Conservation (phyloP, 225 moss, liverwort and hornwort species). For the Pseudoscleropodium purum region DNA sequence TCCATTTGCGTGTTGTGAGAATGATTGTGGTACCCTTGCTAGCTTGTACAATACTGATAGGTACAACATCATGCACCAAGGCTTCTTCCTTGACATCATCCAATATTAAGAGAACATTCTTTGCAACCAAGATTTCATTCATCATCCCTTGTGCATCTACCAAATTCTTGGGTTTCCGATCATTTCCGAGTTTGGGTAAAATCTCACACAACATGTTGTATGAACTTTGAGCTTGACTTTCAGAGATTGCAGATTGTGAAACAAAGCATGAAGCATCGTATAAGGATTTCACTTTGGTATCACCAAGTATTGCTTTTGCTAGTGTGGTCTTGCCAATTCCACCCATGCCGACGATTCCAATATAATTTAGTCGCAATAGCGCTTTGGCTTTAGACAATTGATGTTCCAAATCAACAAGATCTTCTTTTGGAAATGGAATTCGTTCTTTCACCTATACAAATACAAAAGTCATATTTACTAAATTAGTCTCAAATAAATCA, state of each 20-base stretch:
- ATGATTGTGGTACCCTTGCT: not conserved
- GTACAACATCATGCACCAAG: not conserved
- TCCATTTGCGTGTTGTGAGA: not conserved
- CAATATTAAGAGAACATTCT: not conserved
- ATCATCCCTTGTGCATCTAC: not conserved
- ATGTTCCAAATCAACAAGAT: not conserved
- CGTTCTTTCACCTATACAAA: too few relatives aligned
- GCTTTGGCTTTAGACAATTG: not conserved
- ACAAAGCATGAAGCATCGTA: not conserved
- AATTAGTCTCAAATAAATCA: not conserved
- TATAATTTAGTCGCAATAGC: not conserved
- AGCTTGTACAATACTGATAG: not conserved
- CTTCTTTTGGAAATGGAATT: not conserved
- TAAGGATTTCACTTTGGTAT: fast-evolving
- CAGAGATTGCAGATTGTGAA: not conserved
- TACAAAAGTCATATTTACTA: not conserved
- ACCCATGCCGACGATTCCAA: not conserved
- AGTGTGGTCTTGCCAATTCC: not conserved
- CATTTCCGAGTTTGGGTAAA: not conserved
- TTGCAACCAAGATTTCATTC: not conserved
- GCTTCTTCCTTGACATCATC: not conserved
- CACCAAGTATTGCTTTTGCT: not conserved
- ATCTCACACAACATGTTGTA: not conserved
- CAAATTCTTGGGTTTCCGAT: not conserved
- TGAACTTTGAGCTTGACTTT: not conserved